These are phyloP conservation scores for Fragaria nilgerrensis DNA, from an alignment of 306 rosid species.

Conservation along the genomic window DNA sequence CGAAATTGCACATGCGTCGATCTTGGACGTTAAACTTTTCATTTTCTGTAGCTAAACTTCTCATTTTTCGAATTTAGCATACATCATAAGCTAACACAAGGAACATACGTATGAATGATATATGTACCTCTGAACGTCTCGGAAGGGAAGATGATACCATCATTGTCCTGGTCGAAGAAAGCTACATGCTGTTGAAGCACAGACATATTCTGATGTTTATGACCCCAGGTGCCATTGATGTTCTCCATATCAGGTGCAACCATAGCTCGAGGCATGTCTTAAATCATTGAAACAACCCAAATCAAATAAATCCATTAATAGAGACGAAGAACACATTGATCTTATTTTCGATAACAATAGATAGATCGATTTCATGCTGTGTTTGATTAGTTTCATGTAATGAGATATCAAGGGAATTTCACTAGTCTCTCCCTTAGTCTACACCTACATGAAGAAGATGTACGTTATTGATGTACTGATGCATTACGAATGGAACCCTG, in stretches of 20 bases:
- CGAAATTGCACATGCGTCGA: not conserved
- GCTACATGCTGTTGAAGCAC: conserved; percentile 81
- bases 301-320: not conserved
- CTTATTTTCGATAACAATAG: not conserved
- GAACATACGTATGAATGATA: not conserved
- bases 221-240: conserved; percentile 59
- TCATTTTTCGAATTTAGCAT: not conserved
- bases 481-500: not conserved
- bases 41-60: not conserved
- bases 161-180: conserved; percentile 64
- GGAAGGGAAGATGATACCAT: conserved; percentile 68
- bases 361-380: not conserved
- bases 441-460: not conserved
- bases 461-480: not conserved
- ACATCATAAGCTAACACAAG: not conserved
- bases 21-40: not conserved
- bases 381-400: not conserved
- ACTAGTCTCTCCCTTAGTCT: not conserved
- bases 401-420: not conserved
- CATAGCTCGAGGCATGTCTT: conserved; percentile 68
- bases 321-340: not conserved
- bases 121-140: conserved; percentile 63
- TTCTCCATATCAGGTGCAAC: conserved; percentile 63
- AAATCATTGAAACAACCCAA: not conserved
- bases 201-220: conserved; percentile 58